phyloP scores from a whole-genome alignment of 1,284 basidiomycete genomes.

The Fereydounia khargensis region DNA sequence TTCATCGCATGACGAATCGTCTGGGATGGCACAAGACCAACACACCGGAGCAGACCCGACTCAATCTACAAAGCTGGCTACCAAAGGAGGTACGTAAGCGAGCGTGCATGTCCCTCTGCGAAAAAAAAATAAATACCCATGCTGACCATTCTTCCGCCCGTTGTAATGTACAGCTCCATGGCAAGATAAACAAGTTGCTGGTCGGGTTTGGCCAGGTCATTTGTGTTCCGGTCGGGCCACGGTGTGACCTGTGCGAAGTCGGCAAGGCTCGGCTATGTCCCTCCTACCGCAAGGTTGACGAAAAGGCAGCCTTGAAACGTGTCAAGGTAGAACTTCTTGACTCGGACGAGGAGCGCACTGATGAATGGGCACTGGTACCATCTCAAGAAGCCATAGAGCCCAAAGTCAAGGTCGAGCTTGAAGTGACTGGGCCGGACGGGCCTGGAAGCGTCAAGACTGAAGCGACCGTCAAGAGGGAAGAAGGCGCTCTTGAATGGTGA shows the following conservation, averaged over 20 bases:
- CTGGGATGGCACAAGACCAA: slow-evolving; percentile 89
- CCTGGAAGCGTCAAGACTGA: background rate
- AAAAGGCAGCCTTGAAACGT: slow-evolving; percentile 26
- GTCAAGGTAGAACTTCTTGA: slow-evolving; percentile 20
- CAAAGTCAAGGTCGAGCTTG: slow-evolving; percentile 19
- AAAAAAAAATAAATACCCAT: too few species aligned
- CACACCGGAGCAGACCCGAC: slow-evolving; percentile 75
- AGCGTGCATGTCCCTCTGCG: too few species aligned
- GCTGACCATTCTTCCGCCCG: background rate
- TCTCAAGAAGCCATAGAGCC: background rate
- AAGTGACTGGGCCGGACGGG: slow-evolving; percentile 6
- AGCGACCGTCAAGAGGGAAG: slow-evolving; percentile 8
- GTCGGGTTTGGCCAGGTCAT: slow-evolving; percentile 68
- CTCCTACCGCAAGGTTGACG: slow-evolving; percentile 31
- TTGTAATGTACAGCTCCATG: slow-evolving; percentile 18
- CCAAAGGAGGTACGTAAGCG: slow-evolving; percentile 31
- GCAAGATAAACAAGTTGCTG: slow-evolving; percentile 47
- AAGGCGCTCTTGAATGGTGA: slow-evolving; percentile 21
- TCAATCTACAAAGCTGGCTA: slow-evolving; percentile 51
- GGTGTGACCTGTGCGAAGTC: slow-evolving; percentile 65
- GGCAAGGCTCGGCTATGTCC: slow-evolving; percentile 38
- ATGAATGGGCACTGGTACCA: slow-evolving; percentile 12
- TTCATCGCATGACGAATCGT: slow-evolving; percentile 89
- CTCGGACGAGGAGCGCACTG: slow-evolving; percentile 7
- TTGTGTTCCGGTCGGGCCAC: slow-evolving; percentile 77